phyloP scores from a whole-genome alignment of 768 basidiomycete genomes.

The Boletus tylopilopsis region DNA sequence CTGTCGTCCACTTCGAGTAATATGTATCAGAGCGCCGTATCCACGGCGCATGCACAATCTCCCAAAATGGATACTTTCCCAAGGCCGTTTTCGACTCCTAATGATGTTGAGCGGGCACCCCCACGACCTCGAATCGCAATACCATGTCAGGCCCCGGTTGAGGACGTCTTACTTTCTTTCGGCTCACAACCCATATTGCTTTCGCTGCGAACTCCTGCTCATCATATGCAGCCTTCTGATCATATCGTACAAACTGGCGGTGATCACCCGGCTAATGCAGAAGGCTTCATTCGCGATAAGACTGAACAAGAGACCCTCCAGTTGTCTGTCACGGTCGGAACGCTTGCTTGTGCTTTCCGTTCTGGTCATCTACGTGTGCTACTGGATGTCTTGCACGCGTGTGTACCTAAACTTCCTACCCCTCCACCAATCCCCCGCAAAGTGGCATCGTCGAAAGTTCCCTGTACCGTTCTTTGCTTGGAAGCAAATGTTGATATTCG shows the following conservation, averaged over 20 bases:
- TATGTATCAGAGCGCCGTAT: conserved; percentile 77
- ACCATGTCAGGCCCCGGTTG: conserved; percentile 17
- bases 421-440: conserved; percentile 12
- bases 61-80: neutral
- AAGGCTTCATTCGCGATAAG: conserved; percentile 3
- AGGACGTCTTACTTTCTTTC: conserved; percentile 56
- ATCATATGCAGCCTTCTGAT: conserved; percentile 12
- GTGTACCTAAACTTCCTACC: conserved; percentile 23
- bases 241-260: neutral
- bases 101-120: conserved; percentile 1
- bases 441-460: conserved; percentile 9
- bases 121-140: conserved; percentile 7
- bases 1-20: conserved; percentile 54
- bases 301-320: conserved; percentile 32
- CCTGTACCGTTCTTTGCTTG: conserved; percentile 29
- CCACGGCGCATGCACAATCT: conserved; percentile 22
- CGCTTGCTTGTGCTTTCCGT: conserved; percentile 52
- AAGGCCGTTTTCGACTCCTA: neutral
- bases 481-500: conserved; percentile 37
- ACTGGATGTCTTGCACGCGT: conserved; percentile 38
- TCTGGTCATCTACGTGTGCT: conserved; percentile 56
- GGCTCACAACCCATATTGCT: conserved; percentile 60
- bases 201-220: conserved; percentile 46
- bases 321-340: conserved; percentile 43
- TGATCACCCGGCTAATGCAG: conserved; percentile 6